Percentiles rank a stretch among this genome's conserved stretches.
Evolutionary conservation across 768 basidiomycete species (phyloP).

Genomic region (Trichaptum fuscoviolaceum): DNA sequence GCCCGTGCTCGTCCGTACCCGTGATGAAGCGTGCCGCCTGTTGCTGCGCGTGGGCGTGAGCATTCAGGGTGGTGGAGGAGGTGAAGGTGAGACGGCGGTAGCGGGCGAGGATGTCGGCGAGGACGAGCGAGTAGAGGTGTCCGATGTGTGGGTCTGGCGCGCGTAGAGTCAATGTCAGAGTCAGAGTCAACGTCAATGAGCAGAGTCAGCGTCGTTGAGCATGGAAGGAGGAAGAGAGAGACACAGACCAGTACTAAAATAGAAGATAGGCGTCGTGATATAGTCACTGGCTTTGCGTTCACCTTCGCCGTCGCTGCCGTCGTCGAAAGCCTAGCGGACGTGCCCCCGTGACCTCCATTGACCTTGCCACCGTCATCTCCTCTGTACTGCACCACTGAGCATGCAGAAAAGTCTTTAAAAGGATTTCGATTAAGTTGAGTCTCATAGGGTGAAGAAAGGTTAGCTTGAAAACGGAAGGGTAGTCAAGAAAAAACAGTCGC

Average conservation of each 20-base stretch:
- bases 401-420: not conserved
- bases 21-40: slow-evolving; percentile 64
- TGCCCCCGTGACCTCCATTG: too few species aligned
- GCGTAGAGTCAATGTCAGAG: slow-evolving; percentile 2
- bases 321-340: not conserved
- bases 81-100: slow-evolving; percentile 57
- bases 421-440: too few species aligned
- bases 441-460: too few species aligned
- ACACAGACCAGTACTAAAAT: slow-evolving; percentile 74
- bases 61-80: too few species aligned
- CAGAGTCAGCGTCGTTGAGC: too few species aligned
- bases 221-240: not conserved
- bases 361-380: not conserved
- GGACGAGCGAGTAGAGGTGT: slow-evolving; percentile 78
- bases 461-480: too few species aligned
- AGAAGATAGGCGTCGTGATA: slow-evolving; percentile 90
- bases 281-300: slow-evolving; percentile 63
- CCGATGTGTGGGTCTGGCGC: slow-evolving; percentile 74
- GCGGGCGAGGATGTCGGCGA: slow-evolving; percentile 76
- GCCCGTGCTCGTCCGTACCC: slow-evolving; percentile 89
- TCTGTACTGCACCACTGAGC: not conserved
- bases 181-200: too few species aligned
- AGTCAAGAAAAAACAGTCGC: not conserved
- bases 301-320: too few species aligned
- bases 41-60: too few species aligned